phyloP scores from a whole-genome alignment of 73 alveolate genomes.

The Uronychia setigera region DNA sequence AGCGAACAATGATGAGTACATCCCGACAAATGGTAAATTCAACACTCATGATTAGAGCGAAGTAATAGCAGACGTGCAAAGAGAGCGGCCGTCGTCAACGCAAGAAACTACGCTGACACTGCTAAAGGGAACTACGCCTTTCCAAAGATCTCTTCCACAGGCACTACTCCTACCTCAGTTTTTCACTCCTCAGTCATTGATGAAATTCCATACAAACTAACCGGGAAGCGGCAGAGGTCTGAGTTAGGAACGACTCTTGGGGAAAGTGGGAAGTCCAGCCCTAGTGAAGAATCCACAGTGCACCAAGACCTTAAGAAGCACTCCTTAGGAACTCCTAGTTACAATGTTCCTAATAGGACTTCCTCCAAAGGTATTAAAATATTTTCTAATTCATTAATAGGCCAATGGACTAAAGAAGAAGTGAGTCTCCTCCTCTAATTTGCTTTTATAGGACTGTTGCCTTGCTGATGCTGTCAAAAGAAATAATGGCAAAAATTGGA shows the following conservation, averaged over 20 bases:
- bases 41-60: neutral
- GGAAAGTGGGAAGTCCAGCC: too few relatives aligned
- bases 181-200: neutral
- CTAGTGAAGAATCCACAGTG: too few relatives aligned
- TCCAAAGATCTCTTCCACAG: neutral
- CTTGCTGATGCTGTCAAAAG: constrained; percentile 53
- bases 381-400: neutral
- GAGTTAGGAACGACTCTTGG: neutral
- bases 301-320: too few relatives aligned
- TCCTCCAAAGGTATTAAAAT: neutral
- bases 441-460: constrained; percentile 21
- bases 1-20: constrained; percentile 1
- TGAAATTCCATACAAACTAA: neutral
- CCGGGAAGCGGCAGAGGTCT: too few relatives aligned
- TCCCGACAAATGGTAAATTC: neutral
- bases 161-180: neutral
- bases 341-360: too few relatives aligned
- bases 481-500: constrained; percentile 75
- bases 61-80: neutral
- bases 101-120: neutral
- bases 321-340: too few relatives aligned
- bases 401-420: constrained; percentile 66
- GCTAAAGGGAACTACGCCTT: neutral
- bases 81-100: neutral
- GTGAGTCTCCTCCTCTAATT: constrained; percentile 7